Percentiles rank a stretch among this genome's conserved stretches.
Evolutionary conservation across 2,329 filamentous ascomycete genomes (phyloP).

Genomic region (Sporothrix mexicana): DNA sequence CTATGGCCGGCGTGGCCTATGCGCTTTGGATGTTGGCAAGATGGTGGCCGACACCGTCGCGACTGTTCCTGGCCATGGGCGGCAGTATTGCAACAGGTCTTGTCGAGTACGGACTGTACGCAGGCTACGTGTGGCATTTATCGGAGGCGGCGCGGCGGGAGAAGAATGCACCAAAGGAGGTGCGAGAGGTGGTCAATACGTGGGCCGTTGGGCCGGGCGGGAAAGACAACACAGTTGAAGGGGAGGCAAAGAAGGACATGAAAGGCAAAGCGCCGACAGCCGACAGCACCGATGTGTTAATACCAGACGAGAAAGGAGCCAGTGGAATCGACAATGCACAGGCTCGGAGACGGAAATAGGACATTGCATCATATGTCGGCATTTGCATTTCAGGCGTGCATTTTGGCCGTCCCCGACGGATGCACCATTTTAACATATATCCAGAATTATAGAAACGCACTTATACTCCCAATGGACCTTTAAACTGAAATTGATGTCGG

Average conservation of each 20-base stretch:
- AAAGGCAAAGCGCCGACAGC: constrained; percentile 37
- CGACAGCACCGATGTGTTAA: neutral
- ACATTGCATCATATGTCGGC: neutral
- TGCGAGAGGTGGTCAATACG: constrained; percentile 71
- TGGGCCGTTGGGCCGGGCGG: constrained; percentile 65
- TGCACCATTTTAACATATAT: neutral
- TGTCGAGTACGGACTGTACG: constrained; percentile 79
- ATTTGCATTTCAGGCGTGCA: neutral
- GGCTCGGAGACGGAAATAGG: constrained; percentile 26
- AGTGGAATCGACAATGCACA: constrained; percentile 7
- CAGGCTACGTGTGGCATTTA: constrained; percentile 74
- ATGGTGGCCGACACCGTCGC: constrained; percentile 74
- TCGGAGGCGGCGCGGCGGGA: constrained; percentile 70
- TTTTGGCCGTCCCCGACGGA: neutral
- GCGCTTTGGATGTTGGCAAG: constrained; percentile 79
- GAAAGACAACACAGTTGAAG: constrained; percentile 39
- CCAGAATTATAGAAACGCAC: too few species aligned
- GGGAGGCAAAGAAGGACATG: neutral
- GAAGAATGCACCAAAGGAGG: constrained; percentile 62
- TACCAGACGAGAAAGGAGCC: constrained; percentile 4
- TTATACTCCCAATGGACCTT: too few species aligned
- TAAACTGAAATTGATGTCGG: neutral
- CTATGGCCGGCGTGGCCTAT: constrained; percentile 77
- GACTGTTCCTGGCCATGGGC: constrained; percentile 73
- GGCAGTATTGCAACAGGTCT: constrained; percentile 73